Base-by-base conservation (phyloP, 306 rosid genomes). In the Corylus americana region DNA sequence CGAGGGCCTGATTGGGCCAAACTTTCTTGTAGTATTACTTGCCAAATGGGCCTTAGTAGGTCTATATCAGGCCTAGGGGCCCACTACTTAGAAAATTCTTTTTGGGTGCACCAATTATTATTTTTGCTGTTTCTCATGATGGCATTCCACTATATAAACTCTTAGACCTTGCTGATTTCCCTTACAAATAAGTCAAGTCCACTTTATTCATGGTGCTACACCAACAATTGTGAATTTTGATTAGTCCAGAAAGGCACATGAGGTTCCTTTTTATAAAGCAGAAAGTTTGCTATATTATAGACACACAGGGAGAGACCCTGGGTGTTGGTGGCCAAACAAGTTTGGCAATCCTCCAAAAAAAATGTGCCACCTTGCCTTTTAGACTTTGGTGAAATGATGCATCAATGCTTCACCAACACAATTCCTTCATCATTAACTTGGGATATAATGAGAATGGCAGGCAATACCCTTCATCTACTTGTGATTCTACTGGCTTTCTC, bases 371-470 rank as follows among this genome's bases (percentile, higher is more conserved):
- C 57, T 0, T 16, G 31, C 49, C 37, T 9, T 74, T 44, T 54
- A 55, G 75, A 74, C 79, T 74, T 53, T 10, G 25, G 12, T 9
- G 37, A 55, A 66, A 17, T 17, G 9, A 35, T 35, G 4, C 7
- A 64, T 66, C 12, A 37, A 14, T 18, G 20, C 50, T 67, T 67
- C 50, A 67, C 71, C 71, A 17, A 67, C 71, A 47, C 50, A n/a
- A 22, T 22, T 22, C 31, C 31, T 29, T 64, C 22, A 64, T 35
- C 47, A 13, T 39, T 67, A 18, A 27, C 12, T 42, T n/a, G 51
- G 48, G 31, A 55, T 20, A 17, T 37, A 77, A 67, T 53, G 47
- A 42, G 14, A 77, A 77, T 68, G 80, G 75, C 80, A 69, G 67
- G 55, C 69, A 59, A 77, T n/a, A 51, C 47, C 57, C 81, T 67